These are phyloP conservation scores for Parachaetomium inaequale DNA, from an alignment of 495 filamentous ascomycete genomes.

Conservation along the genomic window DNA sequence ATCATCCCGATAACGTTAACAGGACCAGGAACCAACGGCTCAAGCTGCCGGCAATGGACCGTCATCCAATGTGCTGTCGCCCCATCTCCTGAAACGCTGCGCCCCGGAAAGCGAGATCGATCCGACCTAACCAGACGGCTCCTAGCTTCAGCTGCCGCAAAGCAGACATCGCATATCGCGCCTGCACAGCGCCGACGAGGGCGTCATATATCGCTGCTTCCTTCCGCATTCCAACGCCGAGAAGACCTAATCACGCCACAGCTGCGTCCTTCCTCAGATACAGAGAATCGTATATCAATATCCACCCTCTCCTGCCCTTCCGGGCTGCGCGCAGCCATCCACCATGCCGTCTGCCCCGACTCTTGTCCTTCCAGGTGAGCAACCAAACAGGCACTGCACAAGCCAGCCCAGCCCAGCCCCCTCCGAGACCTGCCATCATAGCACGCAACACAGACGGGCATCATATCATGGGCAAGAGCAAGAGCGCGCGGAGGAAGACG, in stretches of 20 bases:
- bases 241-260: too few species aligned
- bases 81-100: background rate
- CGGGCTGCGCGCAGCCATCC: background rate
- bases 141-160: too few species aligned
- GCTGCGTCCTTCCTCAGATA: too few species aligned
- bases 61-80: background rate
- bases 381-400: background rate
- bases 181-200: background rate
- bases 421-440: background rate
- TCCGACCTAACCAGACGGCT: background rate
- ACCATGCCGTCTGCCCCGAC: slow-evolving; percentile 8
- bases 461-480: slow-evolving; percentile 10
- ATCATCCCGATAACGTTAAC: background rate
- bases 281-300: too few species aligned
- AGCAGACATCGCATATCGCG: background rate
- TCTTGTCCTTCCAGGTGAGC: slow-evolving; percentile 17
- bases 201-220: background rate
- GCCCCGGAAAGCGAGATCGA: background rate
- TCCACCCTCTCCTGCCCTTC: background rate
- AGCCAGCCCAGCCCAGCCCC: too few species aligned
- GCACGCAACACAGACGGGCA: background rate
- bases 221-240: background rate
- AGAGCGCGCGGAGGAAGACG: slow-evolving; percentile 5
- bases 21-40: slow-evolving; percentile 3
- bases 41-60: background rate